These are phyloP conservation scores for Tubosaeta brunneosetosa DNA, from an alignment of 768 basidiomycete species.

Conservation along the genomic window DNA sequence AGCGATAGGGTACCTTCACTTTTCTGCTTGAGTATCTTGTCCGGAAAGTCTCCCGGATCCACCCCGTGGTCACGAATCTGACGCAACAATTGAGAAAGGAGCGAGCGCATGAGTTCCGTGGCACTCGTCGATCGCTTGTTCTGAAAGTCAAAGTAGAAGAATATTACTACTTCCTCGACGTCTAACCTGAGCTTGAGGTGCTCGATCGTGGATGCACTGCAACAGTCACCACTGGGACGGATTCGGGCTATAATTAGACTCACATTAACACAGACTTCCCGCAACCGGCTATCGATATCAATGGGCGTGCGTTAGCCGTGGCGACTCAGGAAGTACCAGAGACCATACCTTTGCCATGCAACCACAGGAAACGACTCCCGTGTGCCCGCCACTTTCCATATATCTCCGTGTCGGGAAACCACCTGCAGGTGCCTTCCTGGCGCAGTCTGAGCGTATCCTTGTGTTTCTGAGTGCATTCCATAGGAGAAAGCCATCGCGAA, in stretches of 20 bases:
- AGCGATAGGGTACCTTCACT: background rate
- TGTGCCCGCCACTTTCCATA: background rate
- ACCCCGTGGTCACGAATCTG: background rate
- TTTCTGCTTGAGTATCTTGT: constrained; percentile 1
- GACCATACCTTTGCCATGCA: background rate
- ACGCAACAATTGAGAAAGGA: background rate
- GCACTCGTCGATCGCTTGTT: background rate
- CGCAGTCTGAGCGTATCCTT: background rate
- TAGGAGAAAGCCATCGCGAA: background rate
- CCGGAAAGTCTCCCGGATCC: background rate
- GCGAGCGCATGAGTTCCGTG: background rate
- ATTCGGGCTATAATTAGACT: background rate
- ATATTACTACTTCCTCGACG: background rate
- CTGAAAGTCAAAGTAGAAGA: constrained; percentile 4
- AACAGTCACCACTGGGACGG: background rate
- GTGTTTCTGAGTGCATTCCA: background rate
- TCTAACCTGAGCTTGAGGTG: background rate
- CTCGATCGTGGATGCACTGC: constrained; percentile 4
- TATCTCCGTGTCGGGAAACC: background rate
- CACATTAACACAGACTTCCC: constrained; percentile 1
- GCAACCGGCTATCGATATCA: background rate
- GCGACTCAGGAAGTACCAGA: background rate
- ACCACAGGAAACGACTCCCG: background rate
- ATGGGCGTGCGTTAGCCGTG: background rate
- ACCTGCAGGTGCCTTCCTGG: constrained; percentile 1